Base-by-base conservation (phyloP, 768 basidiomycete species). In the Kwoniella botswanensis region DNA sequence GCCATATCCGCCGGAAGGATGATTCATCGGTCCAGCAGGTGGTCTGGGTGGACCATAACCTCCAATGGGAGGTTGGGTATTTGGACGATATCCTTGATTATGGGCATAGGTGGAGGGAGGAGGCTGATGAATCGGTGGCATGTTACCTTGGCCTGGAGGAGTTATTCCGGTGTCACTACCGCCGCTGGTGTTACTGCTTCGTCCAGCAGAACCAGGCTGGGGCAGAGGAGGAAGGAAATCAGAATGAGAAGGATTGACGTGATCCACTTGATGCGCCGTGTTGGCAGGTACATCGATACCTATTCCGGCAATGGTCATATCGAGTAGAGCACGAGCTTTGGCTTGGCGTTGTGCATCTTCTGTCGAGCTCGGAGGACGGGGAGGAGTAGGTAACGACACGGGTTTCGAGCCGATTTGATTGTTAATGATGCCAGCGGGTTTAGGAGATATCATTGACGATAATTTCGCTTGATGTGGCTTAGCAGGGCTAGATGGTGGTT, bases 311-410 rank as follows among this genome's bases (percentile, higher is more conserved):
- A 75, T 56, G 7, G 74, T 78, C 73, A 73, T 71, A 35, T 80
- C 79, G 17, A 81, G 63, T 18, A 81, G 29, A n/a, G 76, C 74
- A 11, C 75, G 58, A 58, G 78, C 77, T 60, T 72, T 81, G 13
- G 64, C 64, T 35, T 60, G 46, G 26, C 74, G 63, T 43, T 75
- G 72, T 17, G 73, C 64, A 0, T 76, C 70, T 35, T 70, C 65
- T 6, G 29, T 59, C 17, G 74, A 58, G 53, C 64, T 73, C 9
- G 67, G 59, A 3, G 76, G 74, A 3, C 70, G 52, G 12, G 74
- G 78, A 17, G 76, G 74, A 12, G 76, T 74, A 3, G 76, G 76
- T 24, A 74, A 55, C 4, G 78, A 77, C 22, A 69, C 44, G 4
- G 72, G 76, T 46, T 76, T 74, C 1, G 53, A 13, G 6, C 60